Conservation (phyloP, 2,329 filamentous ascomycete species). For the Amylocarpus encephaloides region DNA sequence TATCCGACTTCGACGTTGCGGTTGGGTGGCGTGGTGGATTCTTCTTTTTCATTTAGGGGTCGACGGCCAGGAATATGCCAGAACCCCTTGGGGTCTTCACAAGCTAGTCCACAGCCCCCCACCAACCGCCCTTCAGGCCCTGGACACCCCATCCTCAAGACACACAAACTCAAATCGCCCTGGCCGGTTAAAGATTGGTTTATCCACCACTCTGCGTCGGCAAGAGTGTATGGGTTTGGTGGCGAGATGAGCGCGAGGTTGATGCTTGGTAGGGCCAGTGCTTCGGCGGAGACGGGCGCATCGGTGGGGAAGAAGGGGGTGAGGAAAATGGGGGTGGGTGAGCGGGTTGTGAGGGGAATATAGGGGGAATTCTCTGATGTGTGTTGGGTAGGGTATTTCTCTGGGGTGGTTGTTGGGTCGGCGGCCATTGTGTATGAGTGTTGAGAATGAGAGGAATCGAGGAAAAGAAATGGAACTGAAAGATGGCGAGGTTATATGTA, state of each 20-base stretch:
- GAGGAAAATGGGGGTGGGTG: constrained; percentile 12
- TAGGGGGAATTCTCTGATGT: constrained; percentile 3
- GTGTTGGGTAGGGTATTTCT: background rate
- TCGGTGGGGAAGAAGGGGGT: constrained; percentile 10
- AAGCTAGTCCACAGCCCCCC: background rate
- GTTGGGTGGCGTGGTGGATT: background rate
- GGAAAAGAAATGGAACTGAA: background rate
- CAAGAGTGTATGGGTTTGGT: constrained; percentile 9
- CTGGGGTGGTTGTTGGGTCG: background rate
- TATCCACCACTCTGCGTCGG: constrained; percentile 13
- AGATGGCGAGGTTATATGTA: background rate
- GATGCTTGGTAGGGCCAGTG: constrained; percentile 1
- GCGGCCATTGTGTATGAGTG: background rate
- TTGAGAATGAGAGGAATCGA: background rate
- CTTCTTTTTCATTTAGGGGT: background rate
- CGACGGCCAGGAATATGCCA: background rate
- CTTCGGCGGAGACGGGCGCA: background rate
- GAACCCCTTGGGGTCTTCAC: background rate
- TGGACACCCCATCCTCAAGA: background rate
- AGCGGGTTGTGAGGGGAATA: constrained; percentile 8
- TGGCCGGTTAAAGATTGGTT: background rate
- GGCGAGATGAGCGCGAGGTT: constrained; percentile 7
- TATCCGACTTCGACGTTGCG: constrained; percentile 12
- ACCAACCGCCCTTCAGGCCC: background rate
- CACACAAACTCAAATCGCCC: background rate